Evolutionary conservation across 176 grass and related monocot genomes (phyloP).

Genomic region (sorghum (Sorghum bicolor)): Sorghum_bicolor_NCBIv3 NC_012879.2:3157501-3158000

Average conservation of each 20-base stretch:
- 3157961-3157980: constrained; percentile 24
- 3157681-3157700: neutral
- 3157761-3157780: constrained; percentile 19
- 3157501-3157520: too few species aligned
- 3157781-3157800: constrained; percentile 5
- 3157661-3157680: too few species aligned
- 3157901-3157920: constrained; percentile 43
- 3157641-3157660: too few species aligned
- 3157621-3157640: too few species aligned
- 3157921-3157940: constrained; percentile 8
- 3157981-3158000: constrained; percentile 60
- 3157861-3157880: constrained; percentile 65
- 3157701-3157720: too few species aligned
- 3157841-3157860: constrained; percentile 31
- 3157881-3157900: constrained; percentile 46
- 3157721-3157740: neutral
- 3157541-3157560: too few species aligned
- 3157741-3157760: neutral
- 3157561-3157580: too few species aligned
- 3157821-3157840: constrained; percentile 37
- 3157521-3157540: too few species aligned
- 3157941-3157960: constrained; percentile 21
- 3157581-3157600: too few species aligned
- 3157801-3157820: constrained; percentile 33
- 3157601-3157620: too few species aligned